phyloP scores from a whole-genome alignment of 2,329 filamentous ascomycete species.

The Xylaria arbuscula region DNA sequence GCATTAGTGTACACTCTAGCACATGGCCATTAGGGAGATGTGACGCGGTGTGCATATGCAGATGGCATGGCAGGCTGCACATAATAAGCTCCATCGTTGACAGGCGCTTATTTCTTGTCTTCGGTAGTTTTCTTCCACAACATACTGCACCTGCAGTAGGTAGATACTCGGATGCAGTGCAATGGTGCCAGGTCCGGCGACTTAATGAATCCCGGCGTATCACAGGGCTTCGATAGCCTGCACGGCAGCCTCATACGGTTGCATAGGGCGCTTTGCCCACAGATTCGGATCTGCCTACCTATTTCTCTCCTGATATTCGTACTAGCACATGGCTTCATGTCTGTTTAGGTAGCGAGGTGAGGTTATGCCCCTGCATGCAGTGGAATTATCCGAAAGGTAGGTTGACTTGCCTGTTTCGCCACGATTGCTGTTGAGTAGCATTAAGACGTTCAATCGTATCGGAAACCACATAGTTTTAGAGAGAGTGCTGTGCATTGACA shows the following conservation, averaged over 20 bases:
- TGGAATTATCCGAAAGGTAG: background rate
- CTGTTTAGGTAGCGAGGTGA: conserved; percentile 4
- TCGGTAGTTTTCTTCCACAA: background rate
- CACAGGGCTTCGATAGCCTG: background rate
- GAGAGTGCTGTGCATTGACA: background rate
- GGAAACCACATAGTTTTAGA: background rate
- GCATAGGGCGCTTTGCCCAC: conserved; percentile 22
- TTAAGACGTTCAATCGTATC: background rate
- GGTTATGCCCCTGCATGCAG: background rate
- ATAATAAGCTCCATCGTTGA: conserved; percentile 13
- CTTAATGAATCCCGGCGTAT: conserved; percentile 7
- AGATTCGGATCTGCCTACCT: conserved; percentile 13
- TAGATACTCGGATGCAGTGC: no score
- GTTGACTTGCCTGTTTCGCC: background rate
- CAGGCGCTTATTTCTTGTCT: conserved; percentile 29
- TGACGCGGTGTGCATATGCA: conserved; percentile 42
- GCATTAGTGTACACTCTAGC: conserved; percentile 24
- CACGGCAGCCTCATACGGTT: conserved; percentile 10
- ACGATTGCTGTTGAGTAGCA: background rate
- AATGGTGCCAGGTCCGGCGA: conserved; percentile 17
- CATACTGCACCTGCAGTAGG: background rate
- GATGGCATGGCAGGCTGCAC: conserved; percentile 13
- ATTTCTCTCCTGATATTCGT: background rate
- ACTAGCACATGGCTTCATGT: background rate
- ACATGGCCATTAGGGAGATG: conserved; percentile 37